phyloP scores from a whole-genome alignment of 768 basidiomycete species.

The Boletus subcaerulescens region DNA sequence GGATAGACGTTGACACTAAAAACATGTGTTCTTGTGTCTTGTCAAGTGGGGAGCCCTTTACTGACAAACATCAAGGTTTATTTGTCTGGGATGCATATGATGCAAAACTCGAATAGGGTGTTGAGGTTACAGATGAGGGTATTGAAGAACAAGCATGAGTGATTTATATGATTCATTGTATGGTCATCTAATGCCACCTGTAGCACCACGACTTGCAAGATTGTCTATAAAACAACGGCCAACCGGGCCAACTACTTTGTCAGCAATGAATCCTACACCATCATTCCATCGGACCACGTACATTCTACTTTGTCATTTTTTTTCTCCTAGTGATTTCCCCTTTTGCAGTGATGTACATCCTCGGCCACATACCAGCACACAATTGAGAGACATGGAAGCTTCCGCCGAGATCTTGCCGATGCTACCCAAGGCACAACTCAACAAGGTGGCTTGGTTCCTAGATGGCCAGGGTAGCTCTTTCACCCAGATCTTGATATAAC shows the following conservation, averaged over 20 bases:
- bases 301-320: conserved; percentile 38
- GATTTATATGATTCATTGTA: conserved; percentile 16
- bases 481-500: not conserved
- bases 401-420: conserved; percentile 76
- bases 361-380: conserved; percentile 87
- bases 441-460: too few relatives aligned
- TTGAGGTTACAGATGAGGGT: conserved; percentile 81
- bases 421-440: too few relatives aligned
- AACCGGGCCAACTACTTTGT: conserved; percentile 95
- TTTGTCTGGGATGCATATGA: conserved; percentile 92
- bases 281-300: conserved; percentile 94
- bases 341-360: conserved; percentile 74
- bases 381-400: conserved; percentile 86
- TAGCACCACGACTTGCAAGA: conserved; percentile 95
- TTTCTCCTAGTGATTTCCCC: not conserved
- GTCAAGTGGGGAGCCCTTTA: too few relatives aligned
- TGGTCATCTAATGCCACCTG: not conserved
- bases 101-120: conserved; percentile 70
- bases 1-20: too few relatives aligned
- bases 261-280: conserved; percentile 88
- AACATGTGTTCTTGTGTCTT: too few relatives aligned
- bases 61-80: conserved; percentile 21
- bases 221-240: conserved; percentile 87
- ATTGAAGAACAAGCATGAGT: conserved; percentile 77
- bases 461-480: conserved; percentile 69